Conservation (phyloP, 1,284 basidiomycete genomes). For the Heterobasidion parviporum region DNA sequence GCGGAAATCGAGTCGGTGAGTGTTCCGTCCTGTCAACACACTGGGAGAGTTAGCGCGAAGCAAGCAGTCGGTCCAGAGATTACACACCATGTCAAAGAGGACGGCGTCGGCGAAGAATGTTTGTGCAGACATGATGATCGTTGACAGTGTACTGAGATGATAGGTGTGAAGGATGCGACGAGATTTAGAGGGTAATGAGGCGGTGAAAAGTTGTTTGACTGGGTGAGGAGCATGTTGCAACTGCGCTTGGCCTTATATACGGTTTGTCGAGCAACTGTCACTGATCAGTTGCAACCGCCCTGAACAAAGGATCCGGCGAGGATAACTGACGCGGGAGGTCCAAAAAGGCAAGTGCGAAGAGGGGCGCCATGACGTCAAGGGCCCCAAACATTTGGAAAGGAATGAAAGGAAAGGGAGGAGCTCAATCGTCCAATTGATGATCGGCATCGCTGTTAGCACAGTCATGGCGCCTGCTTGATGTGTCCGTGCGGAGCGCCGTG, state of each 20-base stretch:
- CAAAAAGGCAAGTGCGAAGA: neutral
- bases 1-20: slow-evolving; percentile 71
- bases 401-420: neutral
- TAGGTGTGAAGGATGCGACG: too few species aligned
- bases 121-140: neutral
- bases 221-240: neutral
- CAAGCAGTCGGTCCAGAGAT: neutral
- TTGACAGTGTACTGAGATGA: too few species aligned
- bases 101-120: slow-evolving; percentile 42
- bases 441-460: neutral
- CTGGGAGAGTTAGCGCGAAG: neutral
- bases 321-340: too few species aligned
- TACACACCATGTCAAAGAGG: slow-evolving; percentile 62
- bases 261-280: neutral
- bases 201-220: neutral
- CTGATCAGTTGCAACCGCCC: too few species aligned
- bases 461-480: neutral
- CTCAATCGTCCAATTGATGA: neutral
- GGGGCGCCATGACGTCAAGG: neutral
- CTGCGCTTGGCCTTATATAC: neutral
- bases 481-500: neutral
- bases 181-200: too few species aligned
- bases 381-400: neutral
- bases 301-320: too few species aligned
- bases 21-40: slow-evolving; percentile 49